Evolutionary conservation across 2,329 filamentous ascomycete species (phyloP), one percentile per base, ranked within the genome.

Genomic region (Trichoderma sp.): DNA sequence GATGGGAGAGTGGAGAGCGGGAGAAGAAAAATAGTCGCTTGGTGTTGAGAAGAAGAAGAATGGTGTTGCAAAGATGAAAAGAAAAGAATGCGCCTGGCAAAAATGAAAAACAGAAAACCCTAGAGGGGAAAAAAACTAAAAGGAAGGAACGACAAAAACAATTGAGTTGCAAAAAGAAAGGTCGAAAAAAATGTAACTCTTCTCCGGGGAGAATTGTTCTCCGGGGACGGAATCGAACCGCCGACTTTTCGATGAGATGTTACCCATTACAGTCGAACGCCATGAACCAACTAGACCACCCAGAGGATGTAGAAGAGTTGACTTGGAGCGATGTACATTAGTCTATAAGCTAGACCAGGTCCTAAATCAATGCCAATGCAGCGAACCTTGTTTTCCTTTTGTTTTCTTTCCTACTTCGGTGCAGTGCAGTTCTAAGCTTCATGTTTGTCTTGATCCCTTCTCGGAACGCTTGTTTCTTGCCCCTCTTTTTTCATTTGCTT

Each of bases 281-380:
- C 76, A 77, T 77, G 72, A 77, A 75, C 76, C 76, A 77, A 76
- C 76, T 77, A 77, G 76, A 77, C 76, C 74, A 77, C 76, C 74
- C 75, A 74, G 76, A 77, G 76, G 57, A 59, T 59, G 65, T 36
- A 58, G 70, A 68, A 71, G 68, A 71, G 68, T 68, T 71, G 53
- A n/a, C 11, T 50, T 7, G 0, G 7, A 8, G 3, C 6, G 7
- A 15, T 7, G 7, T 63, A 47, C 20, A 20, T 4, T 26, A 17
- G 23, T 3, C 7, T 68, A 68, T 68, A 61, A 57, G 17, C 6
- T 32, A n/a, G 3, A 57, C 28, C 15, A 3, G 32, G 13, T 6
- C 7, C 9, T 12, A 20, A 17, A 39, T 39, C 36, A 39, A 39
- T 59, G 28, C 57, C 36, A 39, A 39, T 59, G 28, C 57, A 34